These are phyloP conservation scores for Malus hybrid DNA, from an alignment of 331 rosid species.

Conservation along the genomic window DNA sequence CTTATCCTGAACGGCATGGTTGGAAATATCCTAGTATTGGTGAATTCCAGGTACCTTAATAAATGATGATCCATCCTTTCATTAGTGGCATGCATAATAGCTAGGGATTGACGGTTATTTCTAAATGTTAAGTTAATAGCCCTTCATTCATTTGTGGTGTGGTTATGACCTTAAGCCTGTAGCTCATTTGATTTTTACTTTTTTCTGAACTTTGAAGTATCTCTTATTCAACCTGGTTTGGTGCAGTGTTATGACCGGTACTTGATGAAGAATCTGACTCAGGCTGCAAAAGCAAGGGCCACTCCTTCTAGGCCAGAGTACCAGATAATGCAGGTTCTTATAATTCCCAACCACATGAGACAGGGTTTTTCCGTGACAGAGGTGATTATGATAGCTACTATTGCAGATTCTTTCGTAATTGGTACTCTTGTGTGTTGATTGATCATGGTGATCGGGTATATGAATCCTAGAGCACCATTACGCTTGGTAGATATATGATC, in stretches of 20 bases:
- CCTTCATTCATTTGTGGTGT: too few species aligned
- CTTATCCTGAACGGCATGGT: conserved; percentile 81
- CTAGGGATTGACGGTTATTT: too few species aligned
- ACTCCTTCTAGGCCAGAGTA: conserved; percentile 77
- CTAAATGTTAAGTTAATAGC: too few species aligned
- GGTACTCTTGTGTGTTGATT: conserved; percentile 81
- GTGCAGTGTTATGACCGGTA: conserved; percentile 85
- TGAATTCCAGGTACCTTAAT: too few species aligned
- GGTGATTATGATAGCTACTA: conserved; percentile 96
- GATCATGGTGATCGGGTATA: conserved; percentile 70
- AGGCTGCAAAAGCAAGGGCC: conserved; percentile 87
- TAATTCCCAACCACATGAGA: conserved; percentile 75
- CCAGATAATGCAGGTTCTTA: conserved; percentile 90
- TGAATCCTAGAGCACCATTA: too few species aligned
- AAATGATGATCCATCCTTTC: too few species aligned
- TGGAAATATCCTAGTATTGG: conserved; percentile 50
- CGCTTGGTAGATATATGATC: too few species aligned
- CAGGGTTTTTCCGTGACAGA: conserved; percentile 93
- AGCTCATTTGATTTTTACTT: too few species aligned
- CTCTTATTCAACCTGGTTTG: too few species aligned
- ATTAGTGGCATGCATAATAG: too few species aligned
- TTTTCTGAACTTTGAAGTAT: too few species aligned
- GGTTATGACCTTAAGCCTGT: too few species aligned
- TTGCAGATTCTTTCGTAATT: conserved; percentile 84
- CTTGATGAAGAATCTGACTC: conserved; percentile 62